Conservation (phyloP, 164 flowering plant genomes). For the Litsea cubeba region DNA sequence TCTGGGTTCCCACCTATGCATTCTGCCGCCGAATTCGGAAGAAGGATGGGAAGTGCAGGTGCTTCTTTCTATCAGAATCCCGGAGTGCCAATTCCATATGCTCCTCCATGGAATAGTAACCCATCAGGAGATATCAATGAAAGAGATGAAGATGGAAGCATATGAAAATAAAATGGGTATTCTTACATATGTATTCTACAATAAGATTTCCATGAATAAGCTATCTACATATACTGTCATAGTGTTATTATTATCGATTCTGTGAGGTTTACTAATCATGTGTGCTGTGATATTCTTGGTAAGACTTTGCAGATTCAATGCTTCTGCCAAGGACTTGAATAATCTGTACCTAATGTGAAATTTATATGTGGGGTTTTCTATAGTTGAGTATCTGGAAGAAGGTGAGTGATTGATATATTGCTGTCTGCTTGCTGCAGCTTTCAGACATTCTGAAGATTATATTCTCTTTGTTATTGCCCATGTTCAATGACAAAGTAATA, state of each 20-base stretch:
- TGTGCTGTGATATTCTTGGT: background rate
- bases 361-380: slow-evolving; percentile 5
- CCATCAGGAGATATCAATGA: slow-evolving; percentile 21
- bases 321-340: background rate
- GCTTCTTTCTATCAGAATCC: slow-evolving; percentile 19
- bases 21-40: slow-evolving; percentile 19
- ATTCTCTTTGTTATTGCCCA: slow-evolving; percentile 11
- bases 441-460: slow-evolving; percentile 2
- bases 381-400: background rate
- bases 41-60: slow-evolving; percentile 21
- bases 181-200: background rate
- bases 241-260: background rate
- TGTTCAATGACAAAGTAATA: slow-evolving; percentile 9
- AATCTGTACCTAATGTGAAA: background rate
- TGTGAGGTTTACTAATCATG: background rate
- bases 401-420: slow-evolving; percentile 4
- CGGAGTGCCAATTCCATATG: slow-evolving; percentile 23
- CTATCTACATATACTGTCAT: background rate
- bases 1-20: slow-evolving; percentile 41
- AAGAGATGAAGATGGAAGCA: slow-evolving; percentile 16
- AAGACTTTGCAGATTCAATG: too few relatives aligned
- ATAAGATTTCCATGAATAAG: background rate
- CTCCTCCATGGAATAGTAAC: slow-evolving; percentile 39
- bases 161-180: background rate
- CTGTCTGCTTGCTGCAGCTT: slow-evolving; percentile 1